Percentiles rank a stretch among this genome's conserved stretches.
These are phyloP conservation scores for Chiua sp. DNA, from an alignment of 1,284 basidiomycete species.

Conservation along the genomic window DNA sequence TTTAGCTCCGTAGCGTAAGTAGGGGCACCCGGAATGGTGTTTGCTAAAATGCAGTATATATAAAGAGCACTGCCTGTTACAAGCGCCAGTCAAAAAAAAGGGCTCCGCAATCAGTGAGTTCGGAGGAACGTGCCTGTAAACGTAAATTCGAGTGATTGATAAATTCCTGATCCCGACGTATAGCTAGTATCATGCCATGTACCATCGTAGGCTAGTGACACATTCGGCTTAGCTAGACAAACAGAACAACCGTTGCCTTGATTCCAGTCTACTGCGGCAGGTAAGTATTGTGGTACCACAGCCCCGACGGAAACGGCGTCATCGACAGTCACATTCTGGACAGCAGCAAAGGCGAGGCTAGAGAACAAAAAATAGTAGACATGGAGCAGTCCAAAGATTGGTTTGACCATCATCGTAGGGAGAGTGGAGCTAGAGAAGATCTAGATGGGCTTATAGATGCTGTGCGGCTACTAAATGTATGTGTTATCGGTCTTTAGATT, in stretches of 20 bases:
- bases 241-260: neutral
- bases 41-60: slow-evolving; percentile 25
- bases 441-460: too few species aligned
- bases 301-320: slow-evolving; percentile 13
- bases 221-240: slow-evolving; percentile 5
- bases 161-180: neutral
- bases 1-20: slow-evolving; percentile 2
- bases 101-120: neutral
- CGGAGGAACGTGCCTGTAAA: slow-evolving; percentile 15
- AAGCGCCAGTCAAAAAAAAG: neutral
- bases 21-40: neutral
- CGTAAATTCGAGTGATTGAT: slow-evolving; percentile 9
- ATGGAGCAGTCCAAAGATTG: too few species aligned
- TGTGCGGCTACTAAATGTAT: too few species aligned
- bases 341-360: neutral
- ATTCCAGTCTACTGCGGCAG: neutral
- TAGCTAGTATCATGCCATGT: slow-evolving; percentile 25
- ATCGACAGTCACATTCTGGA: slow-evolving; percentile 28
- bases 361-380: neutral
- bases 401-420: too few species aligned
- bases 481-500: too few species aligned
- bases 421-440: too few species aligned
- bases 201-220: slow-evolving; percentile 8
- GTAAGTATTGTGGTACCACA: neutral
- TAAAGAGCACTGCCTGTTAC: slow-evolving; percentile 17